Conservation (phyloP, 371 early-diverging fungal genomes). For the Mortierella sp. region DNA sequence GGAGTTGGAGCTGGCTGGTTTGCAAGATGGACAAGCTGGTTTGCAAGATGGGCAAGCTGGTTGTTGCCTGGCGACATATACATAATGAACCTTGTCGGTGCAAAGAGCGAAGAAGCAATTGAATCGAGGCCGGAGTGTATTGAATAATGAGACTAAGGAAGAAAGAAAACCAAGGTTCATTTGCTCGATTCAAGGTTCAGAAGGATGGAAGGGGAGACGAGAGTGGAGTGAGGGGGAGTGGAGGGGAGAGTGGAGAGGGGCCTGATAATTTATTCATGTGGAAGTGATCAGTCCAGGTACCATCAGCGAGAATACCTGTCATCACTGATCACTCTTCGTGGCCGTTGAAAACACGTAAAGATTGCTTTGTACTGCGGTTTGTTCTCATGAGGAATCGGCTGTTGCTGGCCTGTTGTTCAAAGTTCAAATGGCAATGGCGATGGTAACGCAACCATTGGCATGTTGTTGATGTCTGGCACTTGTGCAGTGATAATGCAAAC, state of each 20-base stretch:
- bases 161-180: slow-evolving; percentile 8
- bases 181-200: not conserved
- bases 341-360: no score
- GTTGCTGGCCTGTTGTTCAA: no score
- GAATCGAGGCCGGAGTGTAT: not conserved
- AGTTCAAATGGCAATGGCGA: not conserved
- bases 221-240: not conserved
- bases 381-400: not conserved
- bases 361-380: not conserved
- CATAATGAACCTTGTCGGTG: not conserved
- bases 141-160: not conserved
- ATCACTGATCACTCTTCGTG: no score
- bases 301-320: no score
- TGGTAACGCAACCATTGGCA: not conserved
- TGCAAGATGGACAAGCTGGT: not conserved
- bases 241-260: not conserved
- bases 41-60: no score
- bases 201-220: not conserved
- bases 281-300: not conserved
- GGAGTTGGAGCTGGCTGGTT: not conserved
- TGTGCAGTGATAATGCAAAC: no score
- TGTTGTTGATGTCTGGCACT: no score
- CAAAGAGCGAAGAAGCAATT: not conserved
- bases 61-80: not conserved
- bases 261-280: not conserved